Conservation (phyloP, 208 protist genomes). For the Leishmania martiniquensis region DNA sequence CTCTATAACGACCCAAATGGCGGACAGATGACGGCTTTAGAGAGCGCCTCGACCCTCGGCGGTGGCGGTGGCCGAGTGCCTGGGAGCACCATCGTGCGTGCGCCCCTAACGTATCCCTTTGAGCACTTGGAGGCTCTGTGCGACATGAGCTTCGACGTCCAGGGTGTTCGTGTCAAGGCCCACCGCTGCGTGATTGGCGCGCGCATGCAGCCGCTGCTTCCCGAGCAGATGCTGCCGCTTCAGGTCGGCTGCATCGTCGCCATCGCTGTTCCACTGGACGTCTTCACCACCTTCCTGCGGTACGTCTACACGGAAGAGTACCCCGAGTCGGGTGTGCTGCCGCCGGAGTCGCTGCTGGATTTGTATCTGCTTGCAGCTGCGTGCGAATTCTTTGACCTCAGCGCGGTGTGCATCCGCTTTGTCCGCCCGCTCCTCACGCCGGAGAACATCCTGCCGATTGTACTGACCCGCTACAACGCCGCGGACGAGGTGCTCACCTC, state of each 20-base stretch:
- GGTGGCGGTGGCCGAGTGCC: conserved; percentile 2
- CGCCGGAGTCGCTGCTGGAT: conserved; percentile 80
- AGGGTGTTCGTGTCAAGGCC: conserved; percentile 77
- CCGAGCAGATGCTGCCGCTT: conserved; percentile 77
- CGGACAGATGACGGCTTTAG: conserved; percentile 27
- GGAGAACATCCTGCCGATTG: conserved; percentile 88
- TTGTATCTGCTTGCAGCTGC: conserved; percentile 79
- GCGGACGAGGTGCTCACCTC: conserved; percentile 84
- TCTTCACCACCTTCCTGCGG: conserved; percentile 84
- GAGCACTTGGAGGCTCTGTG: conserved; percentile 77
- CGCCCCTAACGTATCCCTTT: conserved; percentile 81
- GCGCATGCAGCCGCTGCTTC: conserved; percentile 80
- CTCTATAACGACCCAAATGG: conserved; percentile 30
- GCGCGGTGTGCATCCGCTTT: conserved; percentile 67
- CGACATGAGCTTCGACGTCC: conserved; percentile 91
- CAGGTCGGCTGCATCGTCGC: conserved; percentile 80
- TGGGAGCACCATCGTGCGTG: conserved; percentile 31
- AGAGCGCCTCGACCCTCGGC: conserved; percentile 15
- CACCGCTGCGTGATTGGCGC: conserved; percentile 90
- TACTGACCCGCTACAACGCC: conserved; percentile 85
- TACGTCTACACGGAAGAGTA: conserved; percentile 91
- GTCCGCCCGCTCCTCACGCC: conserved; percentile 74
- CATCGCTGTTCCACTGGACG: conserved; percentile 74
- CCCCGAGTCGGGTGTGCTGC: conserved; percentile 74
- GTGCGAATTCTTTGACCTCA: conserved; percentile 87